Percentiles rank a stretch among this genome's conserved stretches.
Conservation (phyloP, 2,329 filamentous ascomycete species). For the Claviceps spartinae region DNA sequence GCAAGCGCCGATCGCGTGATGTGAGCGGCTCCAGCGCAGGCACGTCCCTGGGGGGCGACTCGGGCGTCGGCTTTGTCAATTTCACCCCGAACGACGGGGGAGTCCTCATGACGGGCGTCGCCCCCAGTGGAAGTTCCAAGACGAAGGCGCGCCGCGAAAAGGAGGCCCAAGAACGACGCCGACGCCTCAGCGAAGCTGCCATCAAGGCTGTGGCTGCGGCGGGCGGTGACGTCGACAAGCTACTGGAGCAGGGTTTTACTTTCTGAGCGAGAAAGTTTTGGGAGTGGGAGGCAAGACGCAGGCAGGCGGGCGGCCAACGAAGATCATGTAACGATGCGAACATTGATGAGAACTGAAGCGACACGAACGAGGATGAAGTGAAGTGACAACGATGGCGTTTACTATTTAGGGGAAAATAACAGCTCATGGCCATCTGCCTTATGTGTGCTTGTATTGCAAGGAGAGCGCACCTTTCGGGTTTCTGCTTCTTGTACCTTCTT, state of each 20-base stretch:
- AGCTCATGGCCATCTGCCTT: not conserved
- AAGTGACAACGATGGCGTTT: not conserved
- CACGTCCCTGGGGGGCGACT: slow-evolving; percentile 15
- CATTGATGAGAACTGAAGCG: not conserved
- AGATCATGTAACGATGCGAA: not conserved
- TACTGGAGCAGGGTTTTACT: slow-evolving; percentile 37
- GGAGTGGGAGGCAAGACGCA: not conserved
- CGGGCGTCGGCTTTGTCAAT: slow-evolving; percentile 62
- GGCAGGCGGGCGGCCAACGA: not conserved
- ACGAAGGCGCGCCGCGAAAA: slow-evolving; percentile 87
- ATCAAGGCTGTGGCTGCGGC: slow-evolving; percentile 55
- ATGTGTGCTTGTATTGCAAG: not conserved
- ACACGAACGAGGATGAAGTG: not conserved
- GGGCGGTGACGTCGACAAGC: slow-evolving; percentile 49
- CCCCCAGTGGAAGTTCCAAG: slow-evolving; percentile 81
- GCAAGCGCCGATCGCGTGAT: slow-evolving; percentile 26
- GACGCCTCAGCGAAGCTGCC: slow-evolving; percentile 54
- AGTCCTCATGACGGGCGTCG: slow-evolving; percentile 76
- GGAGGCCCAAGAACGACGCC: slow-evolving; percentile 66
- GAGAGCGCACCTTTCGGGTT: not conserved
- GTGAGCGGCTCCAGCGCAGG: slow-evolving; percentile 15
- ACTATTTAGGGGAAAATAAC: not conserved
- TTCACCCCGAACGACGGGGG: slow-evolving; percentile 70
- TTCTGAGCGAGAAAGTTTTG: slow-evolving; percentile 15
- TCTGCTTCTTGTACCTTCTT: not conserved